Base-by-base conservation (phyloP, 1,284 basidiomycete species). In the Veloboletus limbatus region DNA sequence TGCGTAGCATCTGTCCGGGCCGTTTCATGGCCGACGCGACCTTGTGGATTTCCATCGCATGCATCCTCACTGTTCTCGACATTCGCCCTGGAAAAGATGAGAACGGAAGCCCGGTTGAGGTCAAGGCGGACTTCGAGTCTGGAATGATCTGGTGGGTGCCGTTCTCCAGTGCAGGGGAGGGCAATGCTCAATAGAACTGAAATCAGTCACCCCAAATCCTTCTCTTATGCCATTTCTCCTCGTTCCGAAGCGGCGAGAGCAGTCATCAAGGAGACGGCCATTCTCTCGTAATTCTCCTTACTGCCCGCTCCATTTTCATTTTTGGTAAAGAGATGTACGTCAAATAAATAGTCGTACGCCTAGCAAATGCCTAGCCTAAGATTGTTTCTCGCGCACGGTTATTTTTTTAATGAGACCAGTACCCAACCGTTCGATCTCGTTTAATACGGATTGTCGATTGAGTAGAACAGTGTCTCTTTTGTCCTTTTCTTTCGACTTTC, bases 341-440 rank as follows among this genome's bases (percentile, higher is more conserved):
- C n/a, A 21, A 33, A 22, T 25, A 43, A 39, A 20, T 26, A 31
- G n/a, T 38, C 14, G 11, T 38, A 45, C 24, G 31, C 14, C 13
- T 18, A 35, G 13, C 14, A 10, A 36, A 45, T 25, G 31, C 14
- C 13, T 18, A 35, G 13, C 33, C 41, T 38, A 33, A n/a, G 14
- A 14, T 33, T 34, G 48, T 35, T 43, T 46, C 27, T 70, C 42
- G n/a, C 18, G 67, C 8, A 73, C 56, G 2, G 56, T 66, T 35
- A 85, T 73, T 35, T 63, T 69, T 52, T 68, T 74, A 2, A 97
- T 69, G 34, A 97, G 59, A 0, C 88, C 89, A 22, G 72, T 60
- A 2, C 92, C 93, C 44, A 97, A 60, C 30, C 94, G 72, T 60
- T 85, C 76, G 33, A 97, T 82, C 69, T 98, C 95, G 8, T 72